These are phyloP conservation scores for Suzukiozyma palmioleophila DNA, from an alignment of 1,139 yeast species.

Conservation along the genomic window DNA sequence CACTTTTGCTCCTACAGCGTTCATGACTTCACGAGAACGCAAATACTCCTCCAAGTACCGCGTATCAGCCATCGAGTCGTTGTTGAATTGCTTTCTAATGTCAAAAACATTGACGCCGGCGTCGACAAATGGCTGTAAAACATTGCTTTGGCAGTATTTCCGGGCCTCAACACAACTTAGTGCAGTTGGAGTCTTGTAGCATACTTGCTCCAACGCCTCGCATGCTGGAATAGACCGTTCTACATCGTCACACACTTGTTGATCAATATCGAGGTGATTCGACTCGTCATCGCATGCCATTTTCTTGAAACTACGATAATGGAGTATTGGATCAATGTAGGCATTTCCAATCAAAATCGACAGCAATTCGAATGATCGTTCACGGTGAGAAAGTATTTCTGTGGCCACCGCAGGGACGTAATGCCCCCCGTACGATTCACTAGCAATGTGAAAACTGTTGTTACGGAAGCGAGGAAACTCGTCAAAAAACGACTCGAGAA, in stretches of 20 bases:
- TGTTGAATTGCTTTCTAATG: constrained; percentile 75
- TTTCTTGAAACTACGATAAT: constrained; percentile 61
- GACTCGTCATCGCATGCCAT: constrained; percentile 73
- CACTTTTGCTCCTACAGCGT: constrained; percentile 87
- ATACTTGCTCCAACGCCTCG: constrained; percentile 69
- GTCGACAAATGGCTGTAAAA: constrained; percentile 16
- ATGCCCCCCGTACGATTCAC: constrained; percentile 83
- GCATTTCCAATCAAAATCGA: constrained; percentile 79
- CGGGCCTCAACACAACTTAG: constrained; percentile 92
- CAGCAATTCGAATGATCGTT: constrained; percentile 55
- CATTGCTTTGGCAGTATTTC: constrained; percentile 46
- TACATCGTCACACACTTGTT: constrained; percentile 55
- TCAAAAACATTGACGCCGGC: constrained; percentile 88
- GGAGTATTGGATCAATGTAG: constrained; percentile 64
- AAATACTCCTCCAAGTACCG: constrained; percentile 31
- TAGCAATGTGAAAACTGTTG: constrained; percentile 67
- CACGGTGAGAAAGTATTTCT: constrained; percentile 59
- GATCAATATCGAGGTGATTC: constrained; percentile 59
- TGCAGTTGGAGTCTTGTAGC: constrained; percentile 72
- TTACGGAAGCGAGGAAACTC: constrained; percentile 55
- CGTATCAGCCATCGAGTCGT: constrained; percentile 48
- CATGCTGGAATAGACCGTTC: constrained; percentile 52
- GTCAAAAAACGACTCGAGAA: constrained; percentile 65
- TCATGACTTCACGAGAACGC: constrained; percentile 42
- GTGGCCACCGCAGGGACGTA: constrained; percentile 72